Conservation (phyloP, 371 early-diverging fungal genomes). For the Coemansia sp. region DNA sequence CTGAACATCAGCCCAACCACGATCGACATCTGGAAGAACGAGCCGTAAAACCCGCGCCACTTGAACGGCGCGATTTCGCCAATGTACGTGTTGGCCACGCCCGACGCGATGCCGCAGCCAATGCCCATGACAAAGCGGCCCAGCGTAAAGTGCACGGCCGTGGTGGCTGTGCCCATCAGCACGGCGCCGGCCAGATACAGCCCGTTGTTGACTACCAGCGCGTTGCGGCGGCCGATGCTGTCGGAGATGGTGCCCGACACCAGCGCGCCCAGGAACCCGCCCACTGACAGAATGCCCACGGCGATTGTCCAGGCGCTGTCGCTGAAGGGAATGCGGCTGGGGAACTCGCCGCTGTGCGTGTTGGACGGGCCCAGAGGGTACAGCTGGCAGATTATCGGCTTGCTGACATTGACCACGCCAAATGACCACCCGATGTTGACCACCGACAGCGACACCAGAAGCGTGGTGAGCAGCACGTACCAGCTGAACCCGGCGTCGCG, state of each 20-base stretch:
- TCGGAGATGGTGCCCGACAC: constrained; percentile 66
- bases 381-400: constrained; percentile 29
- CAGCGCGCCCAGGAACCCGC: constrained; percentile 82
- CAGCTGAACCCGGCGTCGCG: constrained; percentile 40
- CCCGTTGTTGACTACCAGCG: constrained; percentile 67
- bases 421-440: constrained; percentile 37
- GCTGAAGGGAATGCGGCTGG: constrained; percentile 71
- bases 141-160: constrained; percentile 56
- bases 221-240: constrained; percentile 66
- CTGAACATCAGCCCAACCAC: constrained; percentile 77
- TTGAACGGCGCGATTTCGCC: constrained; percentile 76
- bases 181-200: constrained; percentile 66
- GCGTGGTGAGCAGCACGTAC: constrained; percentile 31
- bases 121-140: constrained; percentile 86
- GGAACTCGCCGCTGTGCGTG: constrained; percentile 19
- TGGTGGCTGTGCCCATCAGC: constrained; percentile 63
- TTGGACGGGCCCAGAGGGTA: constrained; percentile 2
- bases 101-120: constrained; percentile 78
- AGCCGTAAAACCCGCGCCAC: constrained; percentile 75
- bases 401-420: constrained; percentile 39
- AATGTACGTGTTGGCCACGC: constrained; percentile 82
- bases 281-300: constrained; percentile 68
- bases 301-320: constrained; percentile 68
- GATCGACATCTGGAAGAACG: constrained; percentile 79
- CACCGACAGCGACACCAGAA: constrained; percentile 40